A percentile compares a stretch with the other conserved stretches of the same genome.
phyloP scores from a whole-genome alignment of 306 rosid species.

The Lagenaria siceraria region DNA sequence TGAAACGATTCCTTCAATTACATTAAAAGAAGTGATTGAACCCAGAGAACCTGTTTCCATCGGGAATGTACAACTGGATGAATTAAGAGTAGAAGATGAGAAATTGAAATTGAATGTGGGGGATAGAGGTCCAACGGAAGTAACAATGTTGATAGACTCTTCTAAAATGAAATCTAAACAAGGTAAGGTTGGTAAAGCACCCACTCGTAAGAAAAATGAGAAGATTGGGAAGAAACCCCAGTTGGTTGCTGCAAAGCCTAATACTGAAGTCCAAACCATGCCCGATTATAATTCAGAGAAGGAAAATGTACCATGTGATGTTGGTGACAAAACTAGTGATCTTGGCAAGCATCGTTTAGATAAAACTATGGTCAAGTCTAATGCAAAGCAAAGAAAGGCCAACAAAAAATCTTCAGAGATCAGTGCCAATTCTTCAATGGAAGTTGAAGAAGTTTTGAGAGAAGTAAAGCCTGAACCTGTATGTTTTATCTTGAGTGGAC shows the following conservation, averaged over 20 bases:
- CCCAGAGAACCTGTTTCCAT: constrained; percentile 11
- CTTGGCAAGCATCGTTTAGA: constrained; percentile 13
- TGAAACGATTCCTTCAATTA: constrained; percentile 24
- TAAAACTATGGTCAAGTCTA: constrained; percentile 19
- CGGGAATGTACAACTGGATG: constrained; percentile 11
- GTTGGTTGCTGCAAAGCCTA: constrained; percentile 18
- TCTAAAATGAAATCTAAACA: constrained; percentile 15
- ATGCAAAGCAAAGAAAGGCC: constrained; percentile 14
- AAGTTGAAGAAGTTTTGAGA: constrained; percentile 14
- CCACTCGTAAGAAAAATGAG: constrained; percentile 17
- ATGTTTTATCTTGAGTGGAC: constrained; percentile 66
- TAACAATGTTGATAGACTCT: constrained; percentile 23
- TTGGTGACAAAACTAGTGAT: constrained; percentile 15
- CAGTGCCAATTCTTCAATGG: constrained; percentile 10
- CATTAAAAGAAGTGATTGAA: constrained; percentile 16
- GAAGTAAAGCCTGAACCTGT: constrained; percentile 30
- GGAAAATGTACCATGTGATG: constrained; percentile 48
- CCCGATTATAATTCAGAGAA: constrained; percentile 38
- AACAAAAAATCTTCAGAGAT: constrained; percentile 13
- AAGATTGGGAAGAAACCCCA: constrained; percentile 18
- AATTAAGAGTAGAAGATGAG: constrained; percentile 21
- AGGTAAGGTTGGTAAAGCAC: constrained; percentile 17
- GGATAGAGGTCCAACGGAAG: constrained; percentile 20
- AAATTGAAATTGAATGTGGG: constrained; percentile 25
- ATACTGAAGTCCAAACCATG: constrained; percentile 9